Base-by-base conservation (phyloP, 345 rosid genomes). In the Abelmoschus esculentus region DNA sequence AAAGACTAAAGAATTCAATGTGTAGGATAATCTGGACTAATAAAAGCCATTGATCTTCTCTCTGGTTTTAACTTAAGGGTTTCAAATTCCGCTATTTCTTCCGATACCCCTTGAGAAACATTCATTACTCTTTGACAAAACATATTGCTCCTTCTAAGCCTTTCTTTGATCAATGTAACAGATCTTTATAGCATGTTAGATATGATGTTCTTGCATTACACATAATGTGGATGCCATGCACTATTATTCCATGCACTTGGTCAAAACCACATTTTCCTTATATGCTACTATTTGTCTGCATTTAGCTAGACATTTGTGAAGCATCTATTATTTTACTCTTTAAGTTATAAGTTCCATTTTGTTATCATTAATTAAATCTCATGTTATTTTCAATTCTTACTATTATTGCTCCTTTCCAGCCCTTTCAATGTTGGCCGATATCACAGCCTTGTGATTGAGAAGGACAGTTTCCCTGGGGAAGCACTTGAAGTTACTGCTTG, bases 341-440 rank as follows among this genome's bases (percentile, higher is more conserved):
- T 10, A 22, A 59, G 66, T 52, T 42, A n/a, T 3, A 66, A 73
- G 5, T 52, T 17, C 12, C 62, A 40, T 9, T 49, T 13, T 58
- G 15, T 73, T 38, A 1, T 5, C 17, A 71, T 36, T 53, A 13
- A 28, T 52, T n/a, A 61, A 18, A 26, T 46, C 12, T 32, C 52
- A 32, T 69, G 11, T n/a, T 71, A 18, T 73, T 17, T 15, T 26
- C 44, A 34, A 36, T 42, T 72, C 53, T 70, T 50, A 42, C 47
- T 59, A 40, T 66, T 26, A 50, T 49, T 56, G 38, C 38, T 0
- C 18, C 19, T 47, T 46, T 73, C 22, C 82, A 92, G 99, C 80
- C 98, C 95, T 57, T 92, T 96, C 71, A 80, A 85, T 18, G 98
- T 90, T 29, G 99, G 98, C 46, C 84, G 97, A 81, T 96, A 92